phyloP scores from a whole-genome alignment of 257 asterid species.

The Lavandula angustifolia region DNA sequence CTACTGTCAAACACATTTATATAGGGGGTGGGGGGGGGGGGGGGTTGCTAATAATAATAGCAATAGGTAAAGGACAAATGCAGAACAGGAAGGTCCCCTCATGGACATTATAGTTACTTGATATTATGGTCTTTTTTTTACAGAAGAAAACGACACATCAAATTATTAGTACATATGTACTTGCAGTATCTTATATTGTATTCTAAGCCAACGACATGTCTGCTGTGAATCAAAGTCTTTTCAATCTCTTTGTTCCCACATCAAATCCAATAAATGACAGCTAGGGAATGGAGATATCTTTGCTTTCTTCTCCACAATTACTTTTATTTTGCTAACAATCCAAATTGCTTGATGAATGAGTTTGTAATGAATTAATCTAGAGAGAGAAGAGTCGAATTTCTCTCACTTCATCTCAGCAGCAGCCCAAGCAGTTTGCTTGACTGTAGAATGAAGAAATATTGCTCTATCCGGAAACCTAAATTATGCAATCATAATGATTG shows the following conservation, averaged over 20 bases:
- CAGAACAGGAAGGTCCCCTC: conserved; percentile 18
- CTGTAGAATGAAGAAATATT: background rate
- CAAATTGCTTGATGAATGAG: background rate
- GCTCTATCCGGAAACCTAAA: background rate
- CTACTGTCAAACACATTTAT: conserved; percentile 3
- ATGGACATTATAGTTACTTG: background rate
- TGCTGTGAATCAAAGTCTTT: conserved; percentile 1
- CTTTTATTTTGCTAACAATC: background rate
- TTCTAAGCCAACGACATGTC: conserved; percentile 3
- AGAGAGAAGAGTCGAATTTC: no score
- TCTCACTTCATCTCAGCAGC: no score
- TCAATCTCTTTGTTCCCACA: conserved; percentile 4
- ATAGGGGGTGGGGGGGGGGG: background rate
- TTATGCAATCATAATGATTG: conserved; percentile 23
- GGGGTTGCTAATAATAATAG: background rate
- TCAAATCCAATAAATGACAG: background rate
- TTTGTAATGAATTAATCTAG: no score
- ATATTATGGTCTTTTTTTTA: background rate
- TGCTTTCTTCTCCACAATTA: background rate
- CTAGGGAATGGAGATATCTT: no score
- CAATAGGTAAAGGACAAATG: conserved; percentile 14
- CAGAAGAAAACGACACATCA: conserved; percentile 17
- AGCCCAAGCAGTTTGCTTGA: no score
- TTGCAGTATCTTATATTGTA: background rate
- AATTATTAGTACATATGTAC: conserved; percentile 14